Percentiles rank a stretch among this genome's conserved stretches.
Conservation (phyloP, 108 stramenopile genomes). For the Cyclotella atomus region DNA sequence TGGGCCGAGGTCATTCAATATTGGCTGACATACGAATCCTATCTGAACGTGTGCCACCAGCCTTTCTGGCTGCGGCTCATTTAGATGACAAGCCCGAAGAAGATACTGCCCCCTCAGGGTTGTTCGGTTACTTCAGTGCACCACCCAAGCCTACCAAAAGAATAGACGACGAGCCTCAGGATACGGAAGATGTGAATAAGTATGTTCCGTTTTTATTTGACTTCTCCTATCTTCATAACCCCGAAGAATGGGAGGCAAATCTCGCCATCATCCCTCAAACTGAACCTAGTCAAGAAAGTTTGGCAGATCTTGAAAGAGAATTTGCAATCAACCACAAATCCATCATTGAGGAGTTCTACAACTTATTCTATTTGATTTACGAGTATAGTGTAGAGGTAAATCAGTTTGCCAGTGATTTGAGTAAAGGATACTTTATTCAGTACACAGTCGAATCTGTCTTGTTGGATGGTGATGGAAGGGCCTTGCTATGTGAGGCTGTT, state of each 20-base stretch:
- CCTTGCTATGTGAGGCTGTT: slow-evolving; percentile 66
- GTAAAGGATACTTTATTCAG: slow-evolving; percentile 60
- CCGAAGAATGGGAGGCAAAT: slow-evolving; percentile 59
- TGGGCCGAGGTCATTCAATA: slow-evolving; percentile 53
- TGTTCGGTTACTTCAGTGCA: slow-evolving; percentile 18
- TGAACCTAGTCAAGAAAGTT: slow-evolving; percentile 1
- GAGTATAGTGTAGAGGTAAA: slow-evolving; percentile 52
- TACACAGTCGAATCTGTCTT: slow-evolving; percentile 64
- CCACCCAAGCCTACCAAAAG: not conserved
- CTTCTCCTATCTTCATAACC: slow-evolving; percentile 58
- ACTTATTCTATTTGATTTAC: slow-evolving; percentile 52
- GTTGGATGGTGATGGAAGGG: slow-evolving; percentile 57
- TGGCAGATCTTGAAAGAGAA: slow-evolving; percentile 58
- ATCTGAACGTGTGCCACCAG: slow-evolving; percentile 44
- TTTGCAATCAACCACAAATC: slow-evolving; percentile 48
- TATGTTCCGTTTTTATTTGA: slow-evolving; percentile 61
- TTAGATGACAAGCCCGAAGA: not conserved
- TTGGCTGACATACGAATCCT: slow-evolving; percentile 57
- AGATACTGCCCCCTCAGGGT: not conserved
- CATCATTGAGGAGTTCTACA: slow-evolving; percentile 49
- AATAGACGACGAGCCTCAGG: too few relatives aligned
- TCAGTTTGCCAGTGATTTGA: slow-evolving; percentile 51
- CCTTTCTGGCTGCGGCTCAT: slow-evolving; percentile 41
- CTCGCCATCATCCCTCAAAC: slow-evolving; percentile 2
- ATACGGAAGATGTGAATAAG: slow-evolving; percentile 42